These are phyloP conservation scores for Phytophthora constricta DNA, from an alignment of 352 stramenopile species.

Conservation along the genomic window DNA sequence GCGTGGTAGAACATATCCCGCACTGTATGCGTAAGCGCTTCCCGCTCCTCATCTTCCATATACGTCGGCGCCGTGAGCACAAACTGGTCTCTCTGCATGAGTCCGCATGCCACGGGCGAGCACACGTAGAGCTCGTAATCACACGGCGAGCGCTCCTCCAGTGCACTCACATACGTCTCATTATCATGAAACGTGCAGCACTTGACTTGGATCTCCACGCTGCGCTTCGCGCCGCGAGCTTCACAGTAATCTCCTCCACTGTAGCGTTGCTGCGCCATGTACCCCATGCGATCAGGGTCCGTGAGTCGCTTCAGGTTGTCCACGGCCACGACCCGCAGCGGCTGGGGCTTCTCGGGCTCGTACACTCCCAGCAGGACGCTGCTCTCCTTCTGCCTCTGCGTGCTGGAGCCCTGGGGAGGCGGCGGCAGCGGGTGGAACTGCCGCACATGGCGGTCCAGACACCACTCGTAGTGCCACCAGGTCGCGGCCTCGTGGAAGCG, in stretches of 20 bases:
- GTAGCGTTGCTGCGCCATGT: slow-evolving; percentile 66
- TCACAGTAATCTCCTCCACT: slow-evolving; percentile 49
- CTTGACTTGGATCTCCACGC: slow-evolving; percentile 62
- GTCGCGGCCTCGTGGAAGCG: slow-evolving; percentile 59
- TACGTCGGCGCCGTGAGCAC: slow-evolving; percentile 51
- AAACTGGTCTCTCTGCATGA: slow-evolving; percentile 79
- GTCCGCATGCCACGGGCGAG: slow-evolving; percentile 71
- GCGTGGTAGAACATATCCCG: slow-evolving; percentile 92
- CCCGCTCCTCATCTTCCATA: slow-evolving; percentile 65
- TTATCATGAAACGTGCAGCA: slow-evolving; percentile 83
- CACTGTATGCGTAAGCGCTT: slow-evolving; percentile 65
- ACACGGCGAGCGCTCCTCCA: slow-evolving; percentile 62
- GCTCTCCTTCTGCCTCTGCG: slow-evolving; percentile 23
- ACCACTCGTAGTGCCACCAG: slow-evolving; percentile 92
- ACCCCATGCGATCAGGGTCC: slow-evolving; percentile 63
- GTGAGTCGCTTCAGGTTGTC: slow-evolving; percentile 45
- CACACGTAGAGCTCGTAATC: slow-evolving; percentile 75
- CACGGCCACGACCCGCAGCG: slow-evolving; percentile 47
- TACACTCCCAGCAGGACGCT: slow-evolving; percentile 59
- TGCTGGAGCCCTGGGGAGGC: neutral
- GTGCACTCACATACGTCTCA: slow-evolving; percentile 80
- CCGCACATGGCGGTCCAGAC: slow-evolving; percentile 66
- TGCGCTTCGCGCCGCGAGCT: slow-evolving; percentile 24
- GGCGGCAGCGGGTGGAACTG: slow-evolving; percentile 62
- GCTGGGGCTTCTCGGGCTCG: slow-evolving; percentile 31